A percentile compares a stretch with the other conserved stretches of the same genome.
These are phyloP conservation scores for Ustilago trichophora DNA, from an alignment of 1,284 basidiomycete genomes.

Conservation along the genomic window DNA sequence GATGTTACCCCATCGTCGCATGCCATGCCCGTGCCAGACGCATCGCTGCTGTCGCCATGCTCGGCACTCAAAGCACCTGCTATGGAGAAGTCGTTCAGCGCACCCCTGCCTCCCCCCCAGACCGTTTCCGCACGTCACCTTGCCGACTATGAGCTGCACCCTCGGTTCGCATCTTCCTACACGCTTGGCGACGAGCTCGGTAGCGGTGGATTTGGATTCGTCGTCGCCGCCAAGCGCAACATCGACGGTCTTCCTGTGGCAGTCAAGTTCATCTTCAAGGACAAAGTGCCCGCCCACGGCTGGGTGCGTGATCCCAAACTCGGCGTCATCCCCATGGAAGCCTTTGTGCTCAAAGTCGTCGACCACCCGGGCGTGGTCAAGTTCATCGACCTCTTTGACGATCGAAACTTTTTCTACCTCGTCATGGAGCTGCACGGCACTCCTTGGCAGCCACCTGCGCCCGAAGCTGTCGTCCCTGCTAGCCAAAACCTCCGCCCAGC, in stretches of 20 bases:
- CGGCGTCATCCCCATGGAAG: conserved; percentile 77
- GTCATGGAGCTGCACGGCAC: conserved; percentile 91
- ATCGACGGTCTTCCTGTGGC: conserved; percentile 77
- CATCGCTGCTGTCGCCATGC: conserved; percentile 33
- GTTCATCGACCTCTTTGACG: conserved; percentile 84
- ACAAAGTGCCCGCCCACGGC: conserved; percentile 80
- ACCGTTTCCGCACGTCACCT: conserved; percentile 54
- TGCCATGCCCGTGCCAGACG: conserved; percentile 13
- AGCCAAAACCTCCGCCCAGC: conserved; percentile 30
- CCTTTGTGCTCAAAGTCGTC: conserved; percentile 78
- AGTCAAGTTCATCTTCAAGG: conserved; percentile 90
- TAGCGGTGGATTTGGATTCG: conserved; percentile 90
- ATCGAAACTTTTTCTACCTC: conserved; percentile 83
- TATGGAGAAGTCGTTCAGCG: conserved; percentile 66
- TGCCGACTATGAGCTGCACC: conserved; percentile 72
- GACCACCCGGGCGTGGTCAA: conserved; percentile 82
- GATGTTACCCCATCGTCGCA: conserved; percentile 2
- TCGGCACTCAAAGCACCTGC: conserved; percentile 31
- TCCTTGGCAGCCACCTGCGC: conserved; percentile 73
- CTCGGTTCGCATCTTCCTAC: conserved; percentile 76
- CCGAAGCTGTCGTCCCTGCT: conserved; percentile 10
- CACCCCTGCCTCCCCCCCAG: conserved; percentile 41
- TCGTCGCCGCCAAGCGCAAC: conserved; percentile 68
- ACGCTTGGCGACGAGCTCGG: conserved; percentile 78
- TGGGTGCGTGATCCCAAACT: conserved; percentile 75